A percentile compares a stretch with the other conserved stretches of the same genome.
Conservation (phyloP, 306 rosid genomes). For the Lithocarpus polystachyus region DNA sequence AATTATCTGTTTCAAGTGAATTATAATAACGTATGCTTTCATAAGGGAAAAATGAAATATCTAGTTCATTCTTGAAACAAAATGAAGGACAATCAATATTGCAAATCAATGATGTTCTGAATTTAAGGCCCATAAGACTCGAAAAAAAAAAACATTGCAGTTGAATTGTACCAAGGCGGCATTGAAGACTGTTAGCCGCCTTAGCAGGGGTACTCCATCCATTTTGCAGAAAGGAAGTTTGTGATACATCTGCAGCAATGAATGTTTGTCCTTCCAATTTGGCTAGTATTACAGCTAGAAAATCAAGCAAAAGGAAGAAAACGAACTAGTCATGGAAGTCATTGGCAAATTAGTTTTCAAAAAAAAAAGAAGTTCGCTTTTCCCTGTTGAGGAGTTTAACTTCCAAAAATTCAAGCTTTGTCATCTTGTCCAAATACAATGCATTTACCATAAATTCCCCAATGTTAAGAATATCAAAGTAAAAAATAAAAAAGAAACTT, state of each 20-base stretch:
- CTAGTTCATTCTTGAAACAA: neutral
- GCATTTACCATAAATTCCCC: neutral
- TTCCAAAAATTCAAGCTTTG: neutral
- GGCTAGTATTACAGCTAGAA: neutral
- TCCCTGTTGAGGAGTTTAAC: neutral
- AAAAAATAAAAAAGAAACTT: neutral
- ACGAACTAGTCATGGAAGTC: too few relatives aligned
- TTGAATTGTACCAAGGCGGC: too few relatives aligned
- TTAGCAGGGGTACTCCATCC: too few relatives aligned
- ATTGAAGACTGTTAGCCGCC: too few relatives aligned
- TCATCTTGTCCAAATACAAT: neutral
- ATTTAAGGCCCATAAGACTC: too few relatives aligned
- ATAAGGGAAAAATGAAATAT: neutral
- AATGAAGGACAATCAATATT: neutral
- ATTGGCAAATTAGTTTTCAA: too few relatives aligned
- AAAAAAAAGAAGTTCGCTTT: neutral
- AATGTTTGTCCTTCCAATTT: neutral
- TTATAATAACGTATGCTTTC: neutral
- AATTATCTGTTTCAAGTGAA: neutral
- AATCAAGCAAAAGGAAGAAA: neutral
- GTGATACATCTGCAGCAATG: too few relatives aligned
- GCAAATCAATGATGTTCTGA: too few relatives aligned
- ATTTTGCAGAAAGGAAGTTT: too few relatives aligned
- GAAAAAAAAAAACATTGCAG: too few relatives aligned
- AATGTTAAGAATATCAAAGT: neutral